A percentile compares a stretch with the other conserved stretches of the same genome.
Conservation (phyloP, 345 rosid species). For the Leavenworthia alabamica region DNA sequence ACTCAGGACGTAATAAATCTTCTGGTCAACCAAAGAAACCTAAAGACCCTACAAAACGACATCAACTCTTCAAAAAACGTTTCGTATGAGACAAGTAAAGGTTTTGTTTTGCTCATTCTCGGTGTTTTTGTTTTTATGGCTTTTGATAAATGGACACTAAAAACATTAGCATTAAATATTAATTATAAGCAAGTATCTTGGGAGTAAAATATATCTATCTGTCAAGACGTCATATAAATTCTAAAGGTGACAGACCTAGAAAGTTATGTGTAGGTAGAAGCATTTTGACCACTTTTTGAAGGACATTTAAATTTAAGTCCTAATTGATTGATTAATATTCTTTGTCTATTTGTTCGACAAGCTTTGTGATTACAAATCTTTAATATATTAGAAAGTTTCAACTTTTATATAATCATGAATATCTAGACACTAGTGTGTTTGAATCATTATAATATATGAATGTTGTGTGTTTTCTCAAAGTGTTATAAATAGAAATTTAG, state of each 20-base stretch:
- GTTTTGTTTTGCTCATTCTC: no score
- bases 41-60: slow-evolving; percentile 77
- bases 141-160: not conserved
- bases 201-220: not conserved
- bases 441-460: no score
- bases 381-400: no score
- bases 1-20: slow-evolving; percentile 34
- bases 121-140: no score
- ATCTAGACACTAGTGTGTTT: no score
- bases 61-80: slow-evolving; percentile 64
- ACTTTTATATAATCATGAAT: no score
- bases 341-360: not conserved
- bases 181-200: no score
- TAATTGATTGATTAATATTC: slow-evolving; percentile 2
- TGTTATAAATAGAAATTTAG: no score
- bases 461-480: no score
- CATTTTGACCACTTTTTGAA: slow-evolving; percentile 17
- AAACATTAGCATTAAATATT: not conserved
- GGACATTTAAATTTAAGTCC: not conserved
- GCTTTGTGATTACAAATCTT: slow-evolving; percentile 3
- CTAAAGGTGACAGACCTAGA: not conserved
- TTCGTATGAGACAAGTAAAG: slow-evolving; percentile 35
- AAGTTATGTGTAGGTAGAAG: slow-evolving; percentile 19
- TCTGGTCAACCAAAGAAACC: slow-evolving; percentile 61
- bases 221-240: not conserved